phyloP scores from a whole-genome alignment of 192 early-diverging fungal species.

The Gamsiella multidivaricata region DNA sequence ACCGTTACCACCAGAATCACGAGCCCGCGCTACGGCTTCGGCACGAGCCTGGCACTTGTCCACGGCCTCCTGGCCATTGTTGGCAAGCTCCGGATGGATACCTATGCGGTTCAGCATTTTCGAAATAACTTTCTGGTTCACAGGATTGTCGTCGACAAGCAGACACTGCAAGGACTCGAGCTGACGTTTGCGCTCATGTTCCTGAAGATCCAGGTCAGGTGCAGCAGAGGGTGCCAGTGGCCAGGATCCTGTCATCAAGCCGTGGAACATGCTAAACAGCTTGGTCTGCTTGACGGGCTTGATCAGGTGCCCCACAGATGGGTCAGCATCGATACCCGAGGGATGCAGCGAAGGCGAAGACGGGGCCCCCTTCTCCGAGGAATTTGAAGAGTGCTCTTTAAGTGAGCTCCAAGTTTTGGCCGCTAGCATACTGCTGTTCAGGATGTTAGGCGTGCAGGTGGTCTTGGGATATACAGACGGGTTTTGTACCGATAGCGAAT shows the following conservation, averaged over 20 bases:
- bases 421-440: conserved; percentile 50
- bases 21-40: conserved; percentile 14
- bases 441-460: conserved; percentile 29
- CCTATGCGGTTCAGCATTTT: conserved; percentile 51
- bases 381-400: conserved; percentile 7
- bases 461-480: not conserved
- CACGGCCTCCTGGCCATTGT: conserved; percentile 56
- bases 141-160: conserved; percentile 59
- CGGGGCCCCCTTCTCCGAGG: not conserved
- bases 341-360: not conserved
- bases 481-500: not conserved
- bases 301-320: conserved; percentile 28
- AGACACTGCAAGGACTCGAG: conserved; percentile 41
- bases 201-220: conserved; percentile 17
- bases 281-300: conserved; percentile 52
- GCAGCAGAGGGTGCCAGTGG: conserved; percentile 20
- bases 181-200: conserved; percentile 32
- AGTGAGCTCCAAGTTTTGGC: conserved; percentile 11
- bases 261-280: conserved; percentile 49
- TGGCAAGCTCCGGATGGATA: conserved; percentile 42
- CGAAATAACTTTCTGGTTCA: conserved; percentile 56
- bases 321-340: conserved; percentile 6
- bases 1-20: not conserved
- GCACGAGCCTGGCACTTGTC: conserved; percentile 36
- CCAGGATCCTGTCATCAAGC: conserved; percentile 49